Conservation (phyloP, 495 filamentous ascomycete genomes). For the Friedmanniomyces endolithicus region DNA sequence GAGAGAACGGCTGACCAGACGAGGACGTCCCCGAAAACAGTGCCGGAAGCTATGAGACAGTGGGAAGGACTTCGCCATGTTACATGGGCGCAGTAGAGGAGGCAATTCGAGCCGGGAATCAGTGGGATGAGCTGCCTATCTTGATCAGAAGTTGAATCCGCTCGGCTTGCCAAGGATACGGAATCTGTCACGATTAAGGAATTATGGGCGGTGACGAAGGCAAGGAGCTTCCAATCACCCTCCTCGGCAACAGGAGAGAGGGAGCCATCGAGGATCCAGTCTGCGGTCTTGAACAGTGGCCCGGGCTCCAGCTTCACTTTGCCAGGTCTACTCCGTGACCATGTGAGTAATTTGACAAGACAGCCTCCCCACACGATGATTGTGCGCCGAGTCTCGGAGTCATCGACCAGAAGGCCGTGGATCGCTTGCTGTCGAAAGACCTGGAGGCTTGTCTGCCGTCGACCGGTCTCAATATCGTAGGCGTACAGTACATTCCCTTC, state of each 20-base stretch:
- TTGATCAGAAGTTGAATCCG: neutral
- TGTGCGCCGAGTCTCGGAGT: neutral
- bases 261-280: constrained; percentile 77
- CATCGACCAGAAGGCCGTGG: constrained; percentile 47
- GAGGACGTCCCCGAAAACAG: constrained; percentile 84
- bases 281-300: constrained; percentile 37
- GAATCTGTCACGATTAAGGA: constrained; percentile 36
- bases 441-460: constrained; percentile 28
- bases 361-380: constrained; percentile 27
- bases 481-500: constrained; percentile 63
- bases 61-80: constrained; percentile 41
- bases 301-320: neutral
- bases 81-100: constrained; percentile 76
- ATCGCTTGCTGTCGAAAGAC: constrained; percentile 55
- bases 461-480: constrained; percentile 32
- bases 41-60: constrained; percentile 72
- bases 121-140: constrained; percentile 30
- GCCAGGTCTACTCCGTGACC: neutral
- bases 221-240: constrained; percentile 22
- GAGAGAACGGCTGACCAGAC: constrained; percentile 58
- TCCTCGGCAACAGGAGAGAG: constrained; percentile 30
- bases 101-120: constrained; percentile 62
- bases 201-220: constrained; percentile 77
- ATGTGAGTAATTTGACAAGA: neutral
- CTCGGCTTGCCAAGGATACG: neutral